phyloP scores from a whole-genome alignment of 768 basidiomycete genomes.

The Calocybe cyanea region DNA sequence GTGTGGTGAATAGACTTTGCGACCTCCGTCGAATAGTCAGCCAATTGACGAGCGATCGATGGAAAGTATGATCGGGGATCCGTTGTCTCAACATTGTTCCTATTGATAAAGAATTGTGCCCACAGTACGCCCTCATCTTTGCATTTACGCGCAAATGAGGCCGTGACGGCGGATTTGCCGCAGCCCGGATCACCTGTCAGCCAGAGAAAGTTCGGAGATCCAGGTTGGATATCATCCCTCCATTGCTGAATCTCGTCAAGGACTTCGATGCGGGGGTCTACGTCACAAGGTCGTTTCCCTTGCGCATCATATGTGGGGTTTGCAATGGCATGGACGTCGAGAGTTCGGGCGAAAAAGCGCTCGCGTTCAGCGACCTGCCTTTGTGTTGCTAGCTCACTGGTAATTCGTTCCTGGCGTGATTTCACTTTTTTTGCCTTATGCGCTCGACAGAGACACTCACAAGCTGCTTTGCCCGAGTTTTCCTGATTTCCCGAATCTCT shows the following conservation, averaged over 20 bases:
- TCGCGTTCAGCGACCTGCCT: neutral
- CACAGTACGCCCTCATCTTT: conserved; percentile 9
- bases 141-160: conserved; percentile 13
- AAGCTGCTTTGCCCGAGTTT: conserved; percentile 8
- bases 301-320: conserved; percentile 13
- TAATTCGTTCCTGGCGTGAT: neutral
- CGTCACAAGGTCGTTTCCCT: conserved; percentile 15
- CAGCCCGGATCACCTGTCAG: conserved; percentile 16
- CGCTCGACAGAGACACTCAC: conserved; percentile 1
- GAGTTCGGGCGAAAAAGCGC: neutral
- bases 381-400: neutral
- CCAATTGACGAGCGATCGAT: conserved; percentile 17
- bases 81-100: conserved; percentile 12
- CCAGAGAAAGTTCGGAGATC: conserved; percentile 13
- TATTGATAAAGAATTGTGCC: conserved; percentile 16
- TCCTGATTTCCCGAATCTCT: conserved; percentile 8
- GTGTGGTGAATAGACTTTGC: too few species aligned
- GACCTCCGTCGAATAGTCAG: conserved; percentile 7
- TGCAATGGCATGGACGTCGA: conserved; percentile 1
- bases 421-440: too few species aligned
- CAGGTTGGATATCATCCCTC: conserved; percentile 5
- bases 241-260: conserved; percentile 11
- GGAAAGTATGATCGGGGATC: conserved; percentile 17
- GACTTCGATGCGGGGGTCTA: conserved; percentile 10
- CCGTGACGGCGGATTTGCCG: conserved; percentile 17